Conservation (phyloP, 495 filamentous ascomycete genomes). For the Talaromyces liani region DNA sequence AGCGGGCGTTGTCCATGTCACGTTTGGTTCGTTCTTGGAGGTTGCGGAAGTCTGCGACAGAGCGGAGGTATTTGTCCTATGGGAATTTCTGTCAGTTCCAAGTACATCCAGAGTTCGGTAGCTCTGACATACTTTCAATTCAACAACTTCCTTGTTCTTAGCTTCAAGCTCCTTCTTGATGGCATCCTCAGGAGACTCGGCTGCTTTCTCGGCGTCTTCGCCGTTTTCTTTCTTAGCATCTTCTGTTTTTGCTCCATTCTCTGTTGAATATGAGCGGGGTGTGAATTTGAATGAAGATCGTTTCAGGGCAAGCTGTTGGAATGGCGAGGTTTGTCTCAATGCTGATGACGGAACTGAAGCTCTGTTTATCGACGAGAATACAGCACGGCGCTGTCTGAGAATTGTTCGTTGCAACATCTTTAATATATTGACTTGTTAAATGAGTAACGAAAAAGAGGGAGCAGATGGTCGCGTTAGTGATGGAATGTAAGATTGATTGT, state of each 20-base stretch:
- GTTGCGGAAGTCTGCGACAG: constrained; percentile 93
- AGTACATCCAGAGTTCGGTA: not conserved
- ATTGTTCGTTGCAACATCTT: constrained; percentile 40
- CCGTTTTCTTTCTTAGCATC: constrained; percentile 29
- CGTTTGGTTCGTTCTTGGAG: constrained; percentile 91
- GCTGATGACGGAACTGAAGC: constrained; percentile 24
- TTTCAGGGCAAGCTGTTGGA: constrained; percentile 26
- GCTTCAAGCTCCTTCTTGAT: constrained; percentile 64
- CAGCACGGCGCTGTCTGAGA: constrained; percentile 36
- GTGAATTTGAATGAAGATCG: constrained; percentile 13
- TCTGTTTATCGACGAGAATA: constrained; percentile 24
- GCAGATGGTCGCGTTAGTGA: not conserved
- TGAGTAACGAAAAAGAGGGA: constrained; percentile 5
- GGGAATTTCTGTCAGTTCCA: constrained; percentile 7
- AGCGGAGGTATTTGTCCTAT: constrained; percentile 88
- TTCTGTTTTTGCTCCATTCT: constrained; percentile 27
- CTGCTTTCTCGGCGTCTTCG: constrained; percentile 35
- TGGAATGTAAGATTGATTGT: not conserved
- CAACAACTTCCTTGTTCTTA: constrained; percentile 74
- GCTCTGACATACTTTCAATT: constrained; percentile 65
- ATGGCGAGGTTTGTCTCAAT: constrained; percentile 31
- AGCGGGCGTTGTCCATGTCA: constrained; percentile 75
- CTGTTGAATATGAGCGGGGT: constrained; percentile 34
- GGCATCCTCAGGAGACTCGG: constrained; percentile 31
- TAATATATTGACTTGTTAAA: constrained; percentile 11